Conservation (phyloP, 2,329 filamentous ascomycete genomes). For the Beauveria rudraprayagi region DNA sequence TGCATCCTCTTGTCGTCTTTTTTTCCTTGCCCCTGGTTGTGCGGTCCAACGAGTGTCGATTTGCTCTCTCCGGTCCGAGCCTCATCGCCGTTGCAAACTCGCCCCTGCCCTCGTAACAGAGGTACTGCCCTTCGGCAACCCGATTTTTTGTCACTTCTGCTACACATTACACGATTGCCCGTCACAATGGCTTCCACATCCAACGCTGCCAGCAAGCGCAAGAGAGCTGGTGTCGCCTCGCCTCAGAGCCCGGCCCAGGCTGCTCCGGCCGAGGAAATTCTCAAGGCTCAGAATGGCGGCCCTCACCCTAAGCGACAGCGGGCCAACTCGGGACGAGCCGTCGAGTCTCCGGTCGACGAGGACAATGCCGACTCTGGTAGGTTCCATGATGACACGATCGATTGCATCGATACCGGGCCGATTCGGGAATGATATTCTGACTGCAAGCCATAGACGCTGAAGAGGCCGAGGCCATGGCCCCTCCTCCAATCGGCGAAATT, state of each 20-base stretch:
- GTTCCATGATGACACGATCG: constrained; percentile 26
- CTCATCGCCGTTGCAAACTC: not conserved
- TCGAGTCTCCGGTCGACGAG: constrained; percentile 28
- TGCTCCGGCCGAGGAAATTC: constrained; percentile 71
- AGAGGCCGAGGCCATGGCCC: constrained; percentile 46
- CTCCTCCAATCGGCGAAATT: constrained; percentile 69
- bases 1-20: not conserved
- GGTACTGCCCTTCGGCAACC: not conserved
- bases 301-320: constrained; percentile 72
- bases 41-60: not conserved
- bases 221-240: constrained; percentile 56
- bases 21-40: not conserved
- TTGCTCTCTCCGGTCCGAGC: not conserved
- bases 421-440: constrained; percentile 42
- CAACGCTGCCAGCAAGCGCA: constrained; percentile 62
- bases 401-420: constrained; percentile 53
- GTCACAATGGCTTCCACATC: constrained; percentile 51
- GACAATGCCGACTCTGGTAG: constrained; percentile 55
- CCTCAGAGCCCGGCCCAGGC: constrained; percentile 53
- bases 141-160: not conserved
- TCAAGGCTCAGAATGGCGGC: constrained; percentile 47
- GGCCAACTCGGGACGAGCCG: constrained; percentile 48
- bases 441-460: constrained; percentile 27
- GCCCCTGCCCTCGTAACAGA: not conserved
- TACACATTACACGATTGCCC: constrained; percentile 1